These are phyloP conservation scores for Vanrija pseudolonga DNA, from an alignment of 1,284 basidiomycete genomes.

Conservation along the genomic window DNA sequence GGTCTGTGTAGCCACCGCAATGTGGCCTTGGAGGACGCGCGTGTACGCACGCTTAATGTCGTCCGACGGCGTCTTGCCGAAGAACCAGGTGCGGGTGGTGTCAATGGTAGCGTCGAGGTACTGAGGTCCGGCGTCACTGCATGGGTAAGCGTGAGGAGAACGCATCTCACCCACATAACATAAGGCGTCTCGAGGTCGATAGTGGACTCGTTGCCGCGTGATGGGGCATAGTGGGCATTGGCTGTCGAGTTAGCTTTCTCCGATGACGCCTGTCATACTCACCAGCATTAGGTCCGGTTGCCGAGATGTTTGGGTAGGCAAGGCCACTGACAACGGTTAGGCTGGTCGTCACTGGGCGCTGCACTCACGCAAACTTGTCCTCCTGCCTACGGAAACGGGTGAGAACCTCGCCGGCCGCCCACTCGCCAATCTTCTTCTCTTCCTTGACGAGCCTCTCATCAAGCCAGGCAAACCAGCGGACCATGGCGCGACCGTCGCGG, in stretches of 20 bases:
- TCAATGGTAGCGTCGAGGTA: conserved; percentile 87
- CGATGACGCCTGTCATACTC: conserved; percentile 9
- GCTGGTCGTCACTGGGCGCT: background rate
- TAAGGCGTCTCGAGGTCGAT: conserved; percentile 79
- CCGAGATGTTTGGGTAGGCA: conserved; percentile 92
- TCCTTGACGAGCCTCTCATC: conserved; percentile 72
- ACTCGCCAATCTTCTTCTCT: conserved; percentile 77
- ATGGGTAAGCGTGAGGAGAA: conserved; percentile 4
- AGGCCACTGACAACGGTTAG: conserved; percentile 55
- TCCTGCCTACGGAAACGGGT: conserved; percentile 72
- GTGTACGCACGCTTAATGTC: conserved; percentile 84
- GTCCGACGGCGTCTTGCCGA: conserved; percentile 73
- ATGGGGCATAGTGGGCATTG: conserved; percentile 85
- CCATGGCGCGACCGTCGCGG: conserved; percentile 87
- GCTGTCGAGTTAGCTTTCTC: conserved; percentile 51
- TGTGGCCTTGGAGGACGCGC: conserved; percentile 92
- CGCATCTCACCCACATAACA: conserved; percentile 63
- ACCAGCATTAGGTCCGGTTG: conserved; percentile 74
- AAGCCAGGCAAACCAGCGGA: conserved; percentile 83
- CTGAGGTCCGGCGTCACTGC: conserved; percentile 82
- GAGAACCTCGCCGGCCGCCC: conserved; percentile 79
- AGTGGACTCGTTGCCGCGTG: conserved; percentile 63
- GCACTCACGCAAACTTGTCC: conserved; percentile 63
- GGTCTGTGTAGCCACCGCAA: conserved; percentile 81
- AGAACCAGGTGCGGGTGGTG: conserved; percentile 77